Conservation (phyloP, 305 asterid species). For the Nicotiana rustica region DNA sequence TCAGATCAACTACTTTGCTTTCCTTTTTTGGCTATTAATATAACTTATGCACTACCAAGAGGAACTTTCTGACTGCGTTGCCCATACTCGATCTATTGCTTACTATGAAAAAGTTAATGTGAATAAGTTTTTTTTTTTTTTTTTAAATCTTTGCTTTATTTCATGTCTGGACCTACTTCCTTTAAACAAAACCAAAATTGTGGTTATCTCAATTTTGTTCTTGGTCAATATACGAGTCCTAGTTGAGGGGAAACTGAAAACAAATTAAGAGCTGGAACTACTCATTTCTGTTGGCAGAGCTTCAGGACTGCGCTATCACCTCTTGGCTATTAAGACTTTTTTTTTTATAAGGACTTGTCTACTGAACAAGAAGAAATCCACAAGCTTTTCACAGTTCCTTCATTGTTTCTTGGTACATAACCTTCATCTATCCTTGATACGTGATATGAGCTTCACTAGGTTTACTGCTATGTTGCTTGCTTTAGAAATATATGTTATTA, state of each 20-base stretch:
- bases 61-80: neutral
- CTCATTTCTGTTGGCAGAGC: neutral
- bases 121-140: neutral
- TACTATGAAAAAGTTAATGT: neutral
- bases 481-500: neutral
- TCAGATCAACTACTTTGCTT: neutral
- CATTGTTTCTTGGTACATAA: neutral
- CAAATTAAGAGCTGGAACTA: conserved; percentile 15
- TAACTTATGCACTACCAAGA: conserved; percentile 1
- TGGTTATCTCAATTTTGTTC: neutral
- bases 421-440: neutral
- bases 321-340: neutral
- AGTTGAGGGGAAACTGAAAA: neutral
- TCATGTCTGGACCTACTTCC: neutral
- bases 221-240: neutral
- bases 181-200: neutral
- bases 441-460: neutral
- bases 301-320: neutral
- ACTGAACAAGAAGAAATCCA: neutral
- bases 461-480: neutral
- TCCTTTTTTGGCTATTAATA: neutral
- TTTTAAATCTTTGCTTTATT: too few relatives aligned
- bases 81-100: neutral
- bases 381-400: neutral
- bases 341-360: neutral